Base-by-base conservation (phyloP, 2,329 filamentous ascomycete genomes). In the Fusarium veterinarium region DNA sequence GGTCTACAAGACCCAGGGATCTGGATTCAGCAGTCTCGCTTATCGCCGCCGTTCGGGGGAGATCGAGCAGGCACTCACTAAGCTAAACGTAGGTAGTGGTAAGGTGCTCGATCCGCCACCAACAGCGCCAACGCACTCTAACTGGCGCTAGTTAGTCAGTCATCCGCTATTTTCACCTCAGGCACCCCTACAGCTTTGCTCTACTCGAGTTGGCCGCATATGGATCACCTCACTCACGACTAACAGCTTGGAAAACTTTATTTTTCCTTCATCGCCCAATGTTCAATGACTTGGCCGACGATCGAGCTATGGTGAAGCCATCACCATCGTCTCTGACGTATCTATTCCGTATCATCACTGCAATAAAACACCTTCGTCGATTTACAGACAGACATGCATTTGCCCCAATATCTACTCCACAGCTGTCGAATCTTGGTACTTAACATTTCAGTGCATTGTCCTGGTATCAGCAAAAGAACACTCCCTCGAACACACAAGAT, bases 1-100 rank as follows among this genome's bases (percentile, higher is more conserved):
- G 30, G 20, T n/a, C 31, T 49, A 60, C 44, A 44, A 60, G 75
- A 75, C 77, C 78, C 78, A 76, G 72, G 70, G 78, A 79, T 80
- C 78, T 80, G 78, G 78, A 64, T 75, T 69, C 72, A 78, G 75
- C 69, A 67, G 66, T 70, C 76, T 80, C 78, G 78, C 78, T 80
- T 79, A 80, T 80, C 78, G 78, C 56, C 78, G 78, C 58, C 69
- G 60, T 67, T 72, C 56, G 60, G 66, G 60, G 67, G 68, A 66
- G 71, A 70, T 73, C 69, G 65, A 70, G 52, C 31, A 44, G 44
- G 41, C 37, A n/a, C 46, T 48, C 20, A 33, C 45, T 49, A 51
- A 35, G 45, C 45, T 48, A 48, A 48, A 48, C 14, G 20, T 48
- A 51, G n/a, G 28, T 48, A 48, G 45, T n/a, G 38, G 38, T 33